These are phyloP conservation scores for Apium graveolens DNA, from an alignment of 129 eudicot genomes.

Conservation along the genomic window DNA sequence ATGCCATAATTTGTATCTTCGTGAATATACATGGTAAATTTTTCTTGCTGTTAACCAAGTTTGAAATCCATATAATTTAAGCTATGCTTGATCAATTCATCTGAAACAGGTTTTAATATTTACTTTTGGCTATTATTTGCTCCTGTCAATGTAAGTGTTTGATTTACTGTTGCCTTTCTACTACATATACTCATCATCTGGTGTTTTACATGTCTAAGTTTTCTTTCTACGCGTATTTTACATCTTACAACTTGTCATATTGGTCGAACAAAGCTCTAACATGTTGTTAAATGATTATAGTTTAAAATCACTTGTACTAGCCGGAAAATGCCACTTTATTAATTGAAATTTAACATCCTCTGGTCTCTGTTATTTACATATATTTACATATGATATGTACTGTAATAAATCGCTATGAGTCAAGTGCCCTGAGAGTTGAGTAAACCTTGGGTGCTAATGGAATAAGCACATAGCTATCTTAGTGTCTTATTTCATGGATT, in stretches of 20 bases:
- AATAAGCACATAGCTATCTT: too few species aligned
- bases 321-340: too few species aligned
- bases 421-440: too few species aligned
- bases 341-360: too few species aligned
- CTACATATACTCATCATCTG: background rate
- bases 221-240: background rate
- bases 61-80: background rate
- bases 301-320: too few species aligned
- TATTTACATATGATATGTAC: too few species aligned
- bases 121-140: slow-evolving; percentile 95
- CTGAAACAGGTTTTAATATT: slow-evolving; percentile 67
- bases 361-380: too few species aligned
- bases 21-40: slow-evolving; percentile 75
- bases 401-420: too few species aligned
- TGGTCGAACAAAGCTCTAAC: slow-evolving; percentile 99
- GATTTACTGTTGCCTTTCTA: background rate
- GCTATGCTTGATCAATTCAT: slow-evolving; percentile 2
- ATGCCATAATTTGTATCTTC: slow-evolving; percentile 87
- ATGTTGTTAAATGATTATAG: too few species aligned
- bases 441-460: too few species aligned
- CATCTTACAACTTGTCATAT: slow-evolving; percentile 52
- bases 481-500: too few species aligned
- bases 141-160: slow-evolving; percentile 81
- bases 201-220: background rate
- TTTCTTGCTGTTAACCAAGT: background rate